phyloP scores from a whole-genome alignment of 331 rosid species.

The Quercus tomentella region DNA sequence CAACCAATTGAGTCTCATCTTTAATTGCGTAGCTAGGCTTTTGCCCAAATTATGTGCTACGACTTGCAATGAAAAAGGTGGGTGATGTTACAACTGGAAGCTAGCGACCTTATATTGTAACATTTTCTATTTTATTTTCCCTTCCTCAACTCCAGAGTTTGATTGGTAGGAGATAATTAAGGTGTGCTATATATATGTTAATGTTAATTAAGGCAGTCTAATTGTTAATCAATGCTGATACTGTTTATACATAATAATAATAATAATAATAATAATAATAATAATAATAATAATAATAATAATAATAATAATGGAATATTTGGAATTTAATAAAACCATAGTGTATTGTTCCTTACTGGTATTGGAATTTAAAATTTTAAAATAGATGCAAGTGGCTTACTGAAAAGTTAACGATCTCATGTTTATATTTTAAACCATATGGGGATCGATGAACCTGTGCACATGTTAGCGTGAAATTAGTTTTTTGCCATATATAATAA shows the following conservation, averaged over 20 bases:
- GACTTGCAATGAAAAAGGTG: neutral
- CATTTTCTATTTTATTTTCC: neutral
- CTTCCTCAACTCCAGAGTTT: neutral
- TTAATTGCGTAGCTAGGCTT: neutral
- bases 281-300: too few species aligned
- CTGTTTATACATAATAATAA: too few species aligned
- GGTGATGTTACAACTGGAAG: neutral
- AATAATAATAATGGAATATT: neutral
- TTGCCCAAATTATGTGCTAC: neutral
- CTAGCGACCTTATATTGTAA: too few species aligned
- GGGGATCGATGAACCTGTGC: too few species aligned
- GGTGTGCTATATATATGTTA: neutral
- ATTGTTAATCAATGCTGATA: conserved; percentile 3
- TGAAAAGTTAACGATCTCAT: neutral
- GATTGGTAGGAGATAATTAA: neutral
- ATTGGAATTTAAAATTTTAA: neutral
- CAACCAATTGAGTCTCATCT: neutral
- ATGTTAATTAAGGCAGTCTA: neutral
- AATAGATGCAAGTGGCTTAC: conserved; percentile 22
- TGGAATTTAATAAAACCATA: conserved; percentile 9
- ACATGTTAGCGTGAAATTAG: too few species aligned
- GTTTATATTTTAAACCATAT: too few species aligned
- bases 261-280: too few species aligned
- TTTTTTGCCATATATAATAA: too few species aligned
- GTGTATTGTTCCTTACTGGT: too few species aligned